Conservation (phyloP, 345 rosid species). For the Hibiscus trionum region DNA sequence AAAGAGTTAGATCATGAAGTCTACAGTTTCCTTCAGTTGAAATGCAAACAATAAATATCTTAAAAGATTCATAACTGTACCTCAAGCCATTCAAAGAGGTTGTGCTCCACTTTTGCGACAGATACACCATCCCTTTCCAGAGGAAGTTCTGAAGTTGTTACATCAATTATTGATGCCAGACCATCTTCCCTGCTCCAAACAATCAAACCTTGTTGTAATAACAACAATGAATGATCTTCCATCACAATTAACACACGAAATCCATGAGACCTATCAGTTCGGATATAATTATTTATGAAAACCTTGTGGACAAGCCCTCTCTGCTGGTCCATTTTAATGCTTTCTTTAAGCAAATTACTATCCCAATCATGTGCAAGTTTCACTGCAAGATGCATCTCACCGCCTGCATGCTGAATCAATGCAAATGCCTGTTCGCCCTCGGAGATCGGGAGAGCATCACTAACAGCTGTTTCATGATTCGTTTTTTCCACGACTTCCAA, state of each 20-base stretch:
- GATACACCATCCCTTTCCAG: not conserved
- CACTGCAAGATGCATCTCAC: constrained; percentile 54
- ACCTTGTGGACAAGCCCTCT: constrained; percentile 81
- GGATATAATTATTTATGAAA: constrained; percentile 80
- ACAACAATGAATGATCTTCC: constrained; percentile 95
- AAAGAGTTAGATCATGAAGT: not conserved
- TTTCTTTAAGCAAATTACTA: constrained; percentile 64
- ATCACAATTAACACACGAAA: constrained; percentile 88
- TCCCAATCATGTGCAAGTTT: constrained; percentile 63
- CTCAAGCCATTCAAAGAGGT: constrained; percentile 93
- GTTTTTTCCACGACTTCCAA: constrained; percentile 64
- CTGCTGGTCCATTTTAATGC: constrained; percentile 54
- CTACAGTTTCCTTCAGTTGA: constrained; percentile 1
- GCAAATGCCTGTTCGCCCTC: constrained; percentile 70
- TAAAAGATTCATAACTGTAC: constrained; percentile 25
- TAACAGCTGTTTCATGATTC: constrained; percentile 50
- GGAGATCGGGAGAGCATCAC: constrained; percentile 63
- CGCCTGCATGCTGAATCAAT: constrained; percentile 48
- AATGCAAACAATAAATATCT: not conserved
- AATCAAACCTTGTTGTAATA: constrained; percentile 84
- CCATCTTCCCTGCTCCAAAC: constrained; percentile 98
- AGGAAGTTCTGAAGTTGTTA: constrained; percentile 56
- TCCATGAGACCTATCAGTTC: constrained; percentile 91
- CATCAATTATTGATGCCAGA: constrained; percentile 82
- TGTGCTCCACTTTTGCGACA: constrained; percentile 89